A percentile compares a stretch with the other conserved stretches of the same genome.
phyloP scores from a whole-genome alignment of 768 basidiomycete genomes.

The Solioccasus polychromus region DNA sequence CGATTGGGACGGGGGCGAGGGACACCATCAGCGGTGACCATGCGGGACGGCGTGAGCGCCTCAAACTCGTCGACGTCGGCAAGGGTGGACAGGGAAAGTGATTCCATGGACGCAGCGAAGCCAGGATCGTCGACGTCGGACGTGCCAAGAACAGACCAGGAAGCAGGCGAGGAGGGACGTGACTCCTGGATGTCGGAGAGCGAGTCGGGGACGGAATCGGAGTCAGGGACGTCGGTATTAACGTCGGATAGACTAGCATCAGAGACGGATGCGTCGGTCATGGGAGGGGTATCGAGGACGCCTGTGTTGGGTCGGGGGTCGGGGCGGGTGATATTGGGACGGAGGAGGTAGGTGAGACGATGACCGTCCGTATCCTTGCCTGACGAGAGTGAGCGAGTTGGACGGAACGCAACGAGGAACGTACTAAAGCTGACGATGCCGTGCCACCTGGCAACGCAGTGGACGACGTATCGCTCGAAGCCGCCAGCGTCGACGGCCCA shows the following conservation, averaged over 20 bases:
- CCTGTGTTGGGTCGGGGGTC: slow-evolving; percentile 36
- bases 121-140: slow-evolving; percentile 28
- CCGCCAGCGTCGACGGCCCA: slow-evolving; percentile 65
- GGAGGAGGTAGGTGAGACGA: slow-evolving; percentile 75
- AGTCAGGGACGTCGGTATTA: slow-evolving; percentile 22
- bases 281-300: slow-evolving; percentile 66
- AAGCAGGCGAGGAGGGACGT: slow-evolving; percentile 29
- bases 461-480: slow-evolving; percentile 78
- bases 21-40: slow-evolving; percentile 6
- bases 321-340: slow-evolving; percentile 69
- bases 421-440: slow-evolving; percentile 79
- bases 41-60: slow-evolving; percentile 5
- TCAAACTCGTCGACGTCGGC: slow-evolving; percentile 18
- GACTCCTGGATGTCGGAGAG: slow-evolving; percentile 29
- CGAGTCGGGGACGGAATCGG: slow-evolving; percentile 16
- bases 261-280: slow-evolving; percentile 63
- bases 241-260: slow-evolving; percentile 41
- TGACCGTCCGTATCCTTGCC: slow-evolving; percentile 45
- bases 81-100: slow-evolving; percentile 33
- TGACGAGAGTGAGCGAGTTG: slow-evolving; percentile 23
- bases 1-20: slow-evolving; percentile 19
- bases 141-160: slow-evolving; percentile 38
- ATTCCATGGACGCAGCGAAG: slow-evolving; percentile 34
- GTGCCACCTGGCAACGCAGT: slow-evolving; percentile 79
- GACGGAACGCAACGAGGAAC: slow-evolving; percentile 21